A percentile compares a stretch with the other conserved stretches of the same genome.
Conservation (phyloP, 768 basidiomycete genomes). For the Suillus alpinus region DNA sequence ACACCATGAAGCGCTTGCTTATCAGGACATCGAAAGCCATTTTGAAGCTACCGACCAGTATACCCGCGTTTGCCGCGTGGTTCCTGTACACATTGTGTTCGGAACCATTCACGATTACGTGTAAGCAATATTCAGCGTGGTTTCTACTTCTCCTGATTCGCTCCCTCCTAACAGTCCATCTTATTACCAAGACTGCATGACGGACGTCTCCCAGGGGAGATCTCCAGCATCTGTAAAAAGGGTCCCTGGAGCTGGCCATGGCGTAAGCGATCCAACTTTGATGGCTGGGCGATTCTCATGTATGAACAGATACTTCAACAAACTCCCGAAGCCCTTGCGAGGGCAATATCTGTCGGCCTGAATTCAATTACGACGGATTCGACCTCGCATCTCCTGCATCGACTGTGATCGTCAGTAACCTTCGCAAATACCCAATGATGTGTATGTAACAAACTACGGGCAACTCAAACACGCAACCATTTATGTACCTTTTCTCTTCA, state of each 20-base stretch:
- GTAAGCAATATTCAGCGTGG: slow-evolving; percentile 24
- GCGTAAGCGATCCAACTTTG: slow-evolving; percentile 28
- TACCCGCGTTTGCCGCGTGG: slow-evolving; percentile 28
- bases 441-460: not conserved
- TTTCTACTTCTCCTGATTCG: slow-evolving; percentile 1
- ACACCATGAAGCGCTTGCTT: slow-evolving; percentile 45
- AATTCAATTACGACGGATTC: slow-evolving; percentile 17
- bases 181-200: slow-evolving; percentile 42
- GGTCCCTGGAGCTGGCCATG: slow-evolving; percentile 45
- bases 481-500: not conserved
- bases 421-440: not conserved
- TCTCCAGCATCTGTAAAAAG: slow-evolving; percentile 40
- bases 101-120: slow-evolving; percentile 42
- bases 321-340: slow-evolving; percentile 38
- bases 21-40: slow-evolving; percentile 42
- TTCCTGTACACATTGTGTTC: slow-evolving; percentile 51
- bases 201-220: slow-evolving; percentile 39
- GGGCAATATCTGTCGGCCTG: slow-evolving; percentile 34
- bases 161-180: slow-evolving; percentile 33
- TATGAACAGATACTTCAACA: slow-evolving; percentile 42
- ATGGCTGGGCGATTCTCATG: not conserved
- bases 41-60: slow-evolving; percentile 38
- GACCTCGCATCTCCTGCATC: not conserved
- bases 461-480: not conserved
- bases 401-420: not conserved